These are phyloP conservation scores for Claviceps sp. DNA, from an alignment of 2,329 filamentous ascomycete genomes.

Conservation along the genomic window DNA sequence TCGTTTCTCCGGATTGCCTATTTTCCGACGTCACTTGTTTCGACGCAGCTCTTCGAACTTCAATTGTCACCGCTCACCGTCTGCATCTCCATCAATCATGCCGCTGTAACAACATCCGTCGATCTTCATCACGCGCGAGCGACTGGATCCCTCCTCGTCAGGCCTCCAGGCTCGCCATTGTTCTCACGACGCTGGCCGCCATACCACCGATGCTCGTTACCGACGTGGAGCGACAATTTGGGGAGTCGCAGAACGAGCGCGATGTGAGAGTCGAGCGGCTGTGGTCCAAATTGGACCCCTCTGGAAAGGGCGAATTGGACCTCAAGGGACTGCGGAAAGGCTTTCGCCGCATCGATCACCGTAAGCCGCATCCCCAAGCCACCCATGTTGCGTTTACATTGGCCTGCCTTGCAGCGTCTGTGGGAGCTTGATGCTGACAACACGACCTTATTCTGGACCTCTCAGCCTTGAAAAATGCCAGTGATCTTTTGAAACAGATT, in stretches of 20 bases:
- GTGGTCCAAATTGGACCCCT: slow-evolving; percentile 71
- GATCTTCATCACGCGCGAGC: slow-evolving; percentile 6
- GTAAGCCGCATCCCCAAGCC: slow-evolving; percentile 33
- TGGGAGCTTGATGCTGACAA: slow-evolving; percentile 2
- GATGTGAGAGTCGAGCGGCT: slow-evolving; percentile 72
- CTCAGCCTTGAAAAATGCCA: slow-evolving; percentile 73
- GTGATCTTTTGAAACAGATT: slow-evolving; percentile 68
- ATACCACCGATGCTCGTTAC: slow-evolving; percentile 25
- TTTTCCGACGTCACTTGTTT: slow-evolving; percentile 6
- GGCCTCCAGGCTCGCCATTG: slow-evolving; percentile 7
- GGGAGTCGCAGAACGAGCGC: slow-evolving; percentile 63
- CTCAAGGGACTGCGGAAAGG: slow-evolving; percentile 74
- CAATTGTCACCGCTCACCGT: background rate
- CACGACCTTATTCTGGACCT: background rate
- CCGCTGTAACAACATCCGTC: slow-evolving; percentile 4
- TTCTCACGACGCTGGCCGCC: slow-evolving; percentile 15
- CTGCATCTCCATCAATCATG: slow-evolving; percentile 6
- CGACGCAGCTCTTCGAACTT: background rate
- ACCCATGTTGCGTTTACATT: background rate
- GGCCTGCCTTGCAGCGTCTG: background rate
- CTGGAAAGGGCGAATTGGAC: slow-evolving; percentile 67
- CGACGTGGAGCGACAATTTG: slow-evolving; percentile 50
- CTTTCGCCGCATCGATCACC: slow-evolving; percentile 79
- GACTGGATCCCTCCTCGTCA: slow-evolving; percentile 1
- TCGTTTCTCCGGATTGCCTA: background rate